A percentile compares a stretch with the other conserved stretches of the same genome.
phyloP scores from a whole-genome alignment of 345 rosid species.

The Theobroma cacao region DNA sequence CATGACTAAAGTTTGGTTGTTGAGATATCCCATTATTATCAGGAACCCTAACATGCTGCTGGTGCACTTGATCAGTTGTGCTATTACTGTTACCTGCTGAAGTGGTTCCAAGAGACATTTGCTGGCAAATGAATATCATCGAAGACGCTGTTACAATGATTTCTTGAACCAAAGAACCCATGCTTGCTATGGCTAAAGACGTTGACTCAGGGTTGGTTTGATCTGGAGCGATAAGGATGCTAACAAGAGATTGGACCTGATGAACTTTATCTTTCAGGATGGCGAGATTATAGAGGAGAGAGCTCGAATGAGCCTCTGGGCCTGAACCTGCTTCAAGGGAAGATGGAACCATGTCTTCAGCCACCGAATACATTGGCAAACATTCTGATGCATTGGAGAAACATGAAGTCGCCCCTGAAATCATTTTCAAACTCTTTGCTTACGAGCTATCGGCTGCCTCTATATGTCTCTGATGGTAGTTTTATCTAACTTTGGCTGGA shows the following conservation, averaged over 20 bases:
- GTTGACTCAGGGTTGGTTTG: conserved; percentile 37
- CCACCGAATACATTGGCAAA: conserved; percentile 22
- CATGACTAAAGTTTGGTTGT: conserved; percentile 3
- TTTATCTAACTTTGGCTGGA: conserved; percentile 1
- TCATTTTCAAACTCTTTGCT: conserved; percentile 23
- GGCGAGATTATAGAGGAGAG: conserved; percentile 60
- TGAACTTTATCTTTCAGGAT: conserved; percentile 59
- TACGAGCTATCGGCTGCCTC: neutral
- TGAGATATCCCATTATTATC: conserved; percentile 6
- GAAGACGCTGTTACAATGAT: conserved; percentile 65
- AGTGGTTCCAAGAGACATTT: conserved; percentile 26
- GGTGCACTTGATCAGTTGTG: conserved; percentile 10
- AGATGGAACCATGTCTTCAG: conserved; percentile 20
- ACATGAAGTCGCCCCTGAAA: conserved; percentile 16
- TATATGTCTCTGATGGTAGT: neutral
- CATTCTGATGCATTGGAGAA: conserved; percentile 31
- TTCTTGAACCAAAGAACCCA: conserved; percentile 56
- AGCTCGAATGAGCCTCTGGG: conserved; percentile 25
- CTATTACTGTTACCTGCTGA: conserved; percentile 18
- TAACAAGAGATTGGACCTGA: conserved; percentile 55
- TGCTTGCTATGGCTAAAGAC: conserved; percentile 43
- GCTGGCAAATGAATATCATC: conserved; percentile 63
- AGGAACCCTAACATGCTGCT: conserved; percentile 3
- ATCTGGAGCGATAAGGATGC: conserved; percentile 35
- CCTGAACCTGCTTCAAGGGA: conserved; percentile 14